Percentiles rank a stretch among this genome's conserved stretches.
Conservation (phyloP, 2,329 filamentous ascomycete species). For the Cadophora sp. region DNA sequence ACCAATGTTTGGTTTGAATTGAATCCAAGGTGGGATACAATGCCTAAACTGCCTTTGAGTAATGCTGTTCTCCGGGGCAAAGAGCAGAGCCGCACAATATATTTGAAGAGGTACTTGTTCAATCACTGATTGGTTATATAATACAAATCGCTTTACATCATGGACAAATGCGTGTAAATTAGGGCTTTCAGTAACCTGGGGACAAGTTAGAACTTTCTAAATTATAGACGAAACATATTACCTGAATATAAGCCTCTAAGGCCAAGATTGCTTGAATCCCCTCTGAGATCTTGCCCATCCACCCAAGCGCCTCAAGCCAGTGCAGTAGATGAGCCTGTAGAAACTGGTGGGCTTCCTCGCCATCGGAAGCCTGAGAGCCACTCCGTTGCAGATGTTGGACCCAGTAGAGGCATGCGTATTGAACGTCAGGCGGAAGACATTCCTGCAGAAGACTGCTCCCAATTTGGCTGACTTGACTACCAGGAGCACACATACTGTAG, state of each 20-base stretch:
- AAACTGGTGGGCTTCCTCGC: slow-evolving; percentile 19
- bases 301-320: slow-evolving; percentile 12
- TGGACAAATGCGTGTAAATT: slow-evolving; percentile 24
- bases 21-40: slow-evolving; percentile 16
- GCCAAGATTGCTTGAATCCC: slow-evolving; percentile 25
- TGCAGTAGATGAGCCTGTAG: slow-evolving; percentile 13
- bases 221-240: slow-evolving; percentile 9
- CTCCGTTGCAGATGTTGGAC: no score
- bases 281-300: slow-evolving; percentile 14
- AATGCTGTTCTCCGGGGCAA: slow-evolving; percentile 43
- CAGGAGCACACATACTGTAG: slow-evolving; percentile 32
- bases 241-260: slow-evolving; percentile 20
- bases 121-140: slow-evolving; percentile 22
- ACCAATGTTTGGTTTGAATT: no score
- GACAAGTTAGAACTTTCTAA: neutral
- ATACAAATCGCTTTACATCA: slow-evolving; percentile 31
- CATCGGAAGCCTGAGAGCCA: slow-evolving; percentile 16
- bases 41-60: slow-evolving; percentile 29
- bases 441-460: slow-evolving; percentile 23
- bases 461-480: slow-evolving; percentile 30
- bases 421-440: slow-evolving; percentile 28
- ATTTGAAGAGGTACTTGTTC: slow-evolving; percentile 34
- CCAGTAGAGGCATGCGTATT: no score
- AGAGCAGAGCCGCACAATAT: slow-evolving; percentile 35
- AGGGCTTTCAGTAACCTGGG: slow-evolving; percentile 1